Conservation (phyloP, 2,329 filamentous ascomycete species). For the Penicillium sp. region DNA sequence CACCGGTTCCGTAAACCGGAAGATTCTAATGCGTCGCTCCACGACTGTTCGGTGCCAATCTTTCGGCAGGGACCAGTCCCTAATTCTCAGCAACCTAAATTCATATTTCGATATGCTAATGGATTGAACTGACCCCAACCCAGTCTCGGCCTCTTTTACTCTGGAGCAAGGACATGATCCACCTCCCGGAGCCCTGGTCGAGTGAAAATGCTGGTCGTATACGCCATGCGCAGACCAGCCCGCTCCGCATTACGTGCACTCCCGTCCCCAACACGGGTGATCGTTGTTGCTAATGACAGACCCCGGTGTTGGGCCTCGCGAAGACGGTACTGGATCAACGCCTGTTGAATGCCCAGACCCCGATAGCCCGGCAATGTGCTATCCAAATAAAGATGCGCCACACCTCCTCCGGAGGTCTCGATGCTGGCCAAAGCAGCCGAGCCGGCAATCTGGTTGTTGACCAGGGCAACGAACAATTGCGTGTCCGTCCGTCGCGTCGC, state of each 20-base stretch:
- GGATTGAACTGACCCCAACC: neutral
- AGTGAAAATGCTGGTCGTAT: constrained; percentile 9
- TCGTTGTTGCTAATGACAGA: constrained; percentile 11
- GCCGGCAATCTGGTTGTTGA: constrained; percentile 9
- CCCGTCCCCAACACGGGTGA: constrained; percentile 16
- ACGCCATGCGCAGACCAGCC: constrained; percentile 17
- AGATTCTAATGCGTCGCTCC: neutral
- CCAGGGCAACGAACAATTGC: constrained; percentile 12
- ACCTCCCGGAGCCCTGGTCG: neutral
- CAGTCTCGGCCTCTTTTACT: neutral
- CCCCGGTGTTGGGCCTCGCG: constrained; percentile 10
- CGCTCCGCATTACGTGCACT: constrained; percentile 23
- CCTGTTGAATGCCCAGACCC: constrained; percentile 18
- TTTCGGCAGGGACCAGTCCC: neutral
- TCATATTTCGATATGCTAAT: constrained; percentile 5
- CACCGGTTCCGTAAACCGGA: neutral
- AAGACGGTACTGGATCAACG: constrained; percentile 17
- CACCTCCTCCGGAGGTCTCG: neutral
- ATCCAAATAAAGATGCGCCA: constrained; percentile 21
- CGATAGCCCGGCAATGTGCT: constrained; percentile 14
- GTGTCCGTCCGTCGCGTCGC: constrained; percentile 15
- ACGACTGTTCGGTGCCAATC: neutral
- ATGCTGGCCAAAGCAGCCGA: constrained; percentile 17
- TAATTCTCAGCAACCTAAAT: neutral
- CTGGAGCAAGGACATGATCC: neutral